phyloP scores from a whole-genome alignment of 2,329 filamentous ascomycete species.

The Drechmeria coniospora region DNA sequence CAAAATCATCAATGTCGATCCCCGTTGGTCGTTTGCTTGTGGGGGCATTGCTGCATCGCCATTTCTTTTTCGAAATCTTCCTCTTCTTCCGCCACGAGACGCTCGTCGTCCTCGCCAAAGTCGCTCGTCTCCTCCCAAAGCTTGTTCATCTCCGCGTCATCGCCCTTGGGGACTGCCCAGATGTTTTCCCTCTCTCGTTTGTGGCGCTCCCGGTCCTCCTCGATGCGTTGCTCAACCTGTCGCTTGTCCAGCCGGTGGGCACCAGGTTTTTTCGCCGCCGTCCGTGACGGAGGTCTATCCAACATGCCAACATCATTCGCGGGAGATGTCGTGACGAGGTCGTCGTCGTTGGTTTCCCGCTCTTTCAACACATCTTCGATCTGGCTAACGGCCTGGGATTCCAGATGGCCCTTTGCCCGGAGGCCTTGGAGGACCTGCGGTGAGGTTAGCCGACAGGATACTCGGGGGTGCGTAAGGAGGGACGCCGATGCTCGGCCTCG shows the following conservation, averaged over 20 bases:
- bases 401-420: slow-evolving; percentile 55
- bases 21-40: slow-evolving; percentile 19
- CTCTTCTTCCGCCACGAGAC: slow-evolving; percentile 59
- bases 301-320: slow-evolving; percentile 24
- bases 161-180: slow-evolving; percentile 60
- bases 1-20: slow-evolving; percentile 12
- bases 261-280: slow-evolving; percentile 19
- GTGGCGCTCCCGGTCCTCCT: slow-evolving; percentile 90
- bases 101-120: slow-evolving; percentile 72
- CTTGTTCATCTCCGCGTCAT: slow-evolving; percentile 58
- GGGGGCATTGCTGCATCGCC: slow-evolving; percentile 24
- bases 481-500: no score
- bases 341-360: slow-evolving; percentile 49
- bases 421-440: slow-evolving; percentile 51
- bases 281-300: slow-evolving; percentile 25
- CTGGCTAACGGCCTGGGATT: slow-evolving; percentile 58
- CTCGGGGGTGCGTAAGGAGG: neutral
- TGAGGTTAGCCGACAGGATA: neutral
- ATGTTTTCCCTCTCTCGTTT: slow-evolving; percentile 84
- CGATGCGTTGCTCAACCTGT: slow-evolving; percentile 88
- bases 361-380: slow-evolving; percentile 74
- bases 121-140: slow-evolving; percentile 82
- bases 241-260: slow-evolving; percentile 53
- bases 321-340: slow-evolving; percentile 40
- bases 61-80: slow-evolving; percentile 29